Base-by-base conservation (phyloP, 1,284 basidiomycete genomes). In the Sanghuangporus baumii region DNA sequence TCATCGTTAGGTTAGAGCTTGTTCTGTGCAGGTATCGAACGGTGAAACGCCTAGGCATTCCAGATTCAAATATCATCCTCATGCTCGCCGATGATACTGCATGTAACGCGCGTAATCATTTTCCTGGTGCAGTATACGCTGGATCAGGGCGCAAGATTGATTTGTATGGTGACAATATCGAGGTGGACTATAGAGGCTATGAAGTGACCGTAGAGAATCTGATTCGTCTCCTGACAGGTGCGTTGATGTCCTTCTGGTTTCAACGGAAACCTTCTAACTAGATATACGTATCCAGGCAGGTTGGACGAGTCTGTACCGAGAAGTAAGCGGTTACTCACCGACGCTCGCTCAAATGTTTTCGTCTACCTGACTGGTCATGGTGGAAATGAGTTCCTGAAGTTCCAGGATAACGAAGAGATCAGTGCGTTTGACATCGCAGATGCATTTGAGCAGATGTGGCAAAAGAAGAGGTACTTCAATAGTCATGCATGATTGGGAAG, bases 311-410 rank as follows among this genome's bases (percentile, higher is more conserved):
- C 83, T 12, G 85, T 95, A 0, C 96, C 97, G 0, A 87, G 93
- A 2, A 93, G 90, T 0, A 99, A 99, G 73, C 88, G 96, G 9
- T 82, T 99, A 0, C 80, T 98, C 34, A 90, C 91, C 0, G 95
- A 99, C 69, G 88, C 94, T 60, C 80, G 88, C n/a, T 95, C 92
- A 6, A 99, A 99, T 71, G 83, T 99, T 62, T 97, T 99, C 72
- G 85, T 99, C 26, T 99, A 97, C 75, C 93, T 99, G 91, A 97
- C 97, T 0, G 97, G 96, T 0, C 96, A 99, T 69, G 96, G 97
- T 3, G 96, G 96, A 0, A 92, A 97, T 70, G 96, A 98, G 74
- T 99, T 99, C 73, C 84, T 99, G 69, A 99, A 99, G 75, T 99
- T 99, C 73, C 96, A 99, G 73, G 96, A 99, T 74, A 94, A 94